These are phyloP conservation scores for Phytophthora syringae DNA, from an alignment of 352 stramenopile species.

Conservation along the genomic window DNA sequence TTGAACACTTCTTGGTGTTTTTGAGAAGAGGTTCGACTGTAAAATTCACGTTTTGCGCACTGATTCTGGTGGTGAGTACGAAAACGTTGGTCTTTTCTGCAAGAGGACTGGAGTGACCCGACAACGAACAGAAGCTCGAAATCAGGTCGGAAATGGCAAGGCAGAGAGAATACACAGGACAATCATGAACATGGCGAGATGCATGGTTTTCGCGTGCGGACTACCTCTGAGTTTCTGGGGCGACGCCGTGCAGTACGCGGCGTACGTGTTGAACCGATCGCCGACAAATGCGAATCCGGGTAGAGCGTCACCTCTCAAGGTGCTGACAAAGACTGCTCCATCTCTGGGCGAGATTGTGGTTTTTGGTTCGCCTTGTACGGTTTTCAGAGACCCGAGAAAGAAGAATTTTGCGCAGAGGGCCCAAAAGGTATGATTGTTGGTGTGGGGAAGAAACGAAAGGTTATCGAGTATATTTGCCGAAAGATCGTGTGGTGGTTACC, in stretches of 20 bases:
- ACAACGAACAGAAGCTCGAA: background rate
- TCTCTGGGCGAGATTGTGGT: background rate
- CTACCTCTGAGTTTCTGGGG: no score
- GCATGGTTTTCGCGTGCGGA: no score
- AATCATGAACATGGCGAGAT: no score
- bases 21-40: no score
- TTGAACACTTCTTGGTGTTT: no score
- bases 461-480: background rate
- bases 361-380: background rate
- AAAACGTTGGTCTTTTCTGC: background rate
- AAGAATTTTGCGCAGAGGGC: background rate
- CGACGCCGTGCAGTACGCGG: no score
- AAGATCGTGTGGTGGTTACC: background rate
- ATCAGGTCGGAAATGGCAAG: background rate
- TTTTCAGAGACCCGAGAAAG: no score
- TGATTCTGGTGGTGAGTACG: no score
- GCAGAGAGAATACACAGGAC: background rate
- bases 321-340: background rate
- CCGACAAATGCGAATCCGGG: no score
- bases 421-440: background rate
- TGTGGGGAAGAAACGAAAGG: background rate
- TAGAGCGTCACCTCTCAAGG: background rate
- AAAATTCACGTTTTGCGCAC: no score
- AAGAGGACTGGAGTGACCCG: background rate
- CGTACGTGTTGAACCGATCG: no score